Evolutionary conservation across 176 grass and related monocot species (phyloP), one percentile per base, ranked within the genome.

Genomic region (Calamus simplicifolius): DNA sequence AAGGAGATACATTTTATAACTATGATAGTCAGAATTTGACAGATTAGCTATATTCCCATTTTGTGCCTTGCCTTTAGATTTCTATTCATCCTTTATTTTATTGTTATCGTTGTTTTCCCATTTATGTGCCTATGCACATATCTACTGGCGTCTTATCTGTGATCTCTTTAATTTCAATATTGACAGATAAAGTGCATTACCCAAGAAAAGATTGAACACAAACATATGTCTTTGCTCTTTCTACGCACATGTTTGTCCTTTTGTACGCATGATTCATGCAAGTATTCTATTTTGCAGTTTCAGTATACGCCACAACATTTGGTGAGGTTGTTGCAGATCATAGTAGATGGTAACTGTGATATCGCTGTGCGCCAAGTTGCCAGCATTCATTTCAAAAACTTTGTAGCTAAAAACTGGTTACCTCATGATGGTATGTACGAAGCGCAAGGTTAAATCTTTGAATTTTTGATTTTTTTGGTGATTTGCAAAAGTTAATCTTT

Each of bases 371-470:
- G 90, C 3, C 91, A 95, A 61, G 86, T 87, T 25, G 87, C 86
- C 31, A 96, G 92, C 66, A 90, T 96, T 53, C 87, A 96, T 79
- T 96, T 96, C 64, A 96, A 96, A 67, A 96, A 96, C 51, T 96
- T 96, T 68, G 73, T 96, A 57, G 86, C 92, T 12, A 96, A 90
- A 68, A 96, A 96, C 55, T 96, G 92, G 92, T 96, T 77, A 31
- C 83, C 86, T 49, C 75, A 63, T 59, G 83, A 90, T 28, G 83
- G 82, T 89, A 77, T 68, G 49, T 60, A 57, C 23, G 68, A 50
- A 52, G 29, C 74, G 68, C 14, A 6, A 29, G 8, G 2, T 69
- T 54, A 18, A 30, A 29, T 4, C 8, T 31, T 75, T 25, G 64
- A 61, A 28, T 74, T 14, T 13, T 66, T 57, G 61, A 71, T 6